Conservation (phyloP, 1,139 yeast genomes). For the Suhomyces wounanorum region DNA sequence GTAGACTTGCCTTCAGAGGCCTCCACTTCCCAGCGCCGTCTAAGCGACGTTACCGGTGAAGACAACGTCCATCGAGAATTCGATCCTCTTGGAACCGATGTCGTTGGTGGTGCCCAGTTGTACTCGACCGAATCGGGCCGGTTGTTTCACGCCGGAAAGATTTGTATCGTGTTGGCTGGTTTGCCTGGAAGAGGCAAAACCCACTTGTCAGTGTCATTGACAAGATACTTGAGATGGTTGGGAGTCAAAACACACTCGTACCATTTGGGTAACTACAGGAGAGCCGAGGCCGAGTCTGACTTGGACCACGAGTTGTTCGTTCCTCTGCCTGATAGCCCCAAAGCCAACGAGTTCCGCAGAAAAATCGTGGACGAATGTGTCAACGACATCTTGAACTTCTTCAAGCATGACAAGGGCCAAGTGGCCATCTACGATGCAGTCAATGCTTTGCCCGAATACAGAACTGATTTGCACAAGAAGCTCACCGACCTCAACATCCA, state of each 20-base stretch:
- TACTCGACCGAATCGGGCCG: conserved; percentile 90
- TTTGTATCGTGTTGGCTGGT: conserved; percentile 87
- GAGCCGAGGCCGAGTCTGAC: conserved; percentile 55
- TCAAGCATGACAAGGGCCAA: conserved; percentile 77
- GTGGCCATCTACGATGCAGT: conserved; percentile 96
- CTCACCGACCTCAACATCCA: conserved; percentile 65
- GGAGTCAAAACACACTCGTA: conserved; percentile 92
- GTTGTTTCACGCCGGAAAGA: conserved; percentile 92
- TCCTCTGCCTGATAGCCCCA: conserved; percentile 55
- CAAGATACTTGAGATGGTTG: conserved; percentile 89
- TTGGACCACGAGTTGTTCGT: conserved; percentile 74
- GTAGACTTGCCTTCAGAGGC: conserved; percentile 36
- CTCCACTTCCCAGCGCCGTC: conserved; percentile 30
- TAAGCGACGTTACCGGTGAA: conserved; percentile 45
- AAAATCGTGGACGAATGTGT: conserved; percentile 66
- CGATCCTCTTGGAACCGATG: conserved; percentile 57
- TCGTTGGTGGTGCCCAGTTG: conserved; percentile 60
- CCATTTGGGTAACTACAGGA: conserved; percentile 90
- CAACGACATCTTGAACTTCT: conserved; percentile 69
- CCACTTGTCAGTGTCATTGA: conserved; percentile 84
- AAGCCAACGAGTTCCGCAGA: conserved; percentile 58
- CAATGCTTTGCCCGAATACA: conserved; percentile 72
- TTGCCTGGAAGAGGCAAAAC: conserved; percentile 97
- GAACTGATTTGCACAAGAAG: conserved; percentile 56
- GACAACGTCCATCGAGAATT: conserved; percentile 60